A percentile compares a stretch with the other conserved stretches of the same genome.
phyloP scores from a whole-genome alignment of 352 stramenopile genomes.

The Phytophthora cryptogea region DNA sequence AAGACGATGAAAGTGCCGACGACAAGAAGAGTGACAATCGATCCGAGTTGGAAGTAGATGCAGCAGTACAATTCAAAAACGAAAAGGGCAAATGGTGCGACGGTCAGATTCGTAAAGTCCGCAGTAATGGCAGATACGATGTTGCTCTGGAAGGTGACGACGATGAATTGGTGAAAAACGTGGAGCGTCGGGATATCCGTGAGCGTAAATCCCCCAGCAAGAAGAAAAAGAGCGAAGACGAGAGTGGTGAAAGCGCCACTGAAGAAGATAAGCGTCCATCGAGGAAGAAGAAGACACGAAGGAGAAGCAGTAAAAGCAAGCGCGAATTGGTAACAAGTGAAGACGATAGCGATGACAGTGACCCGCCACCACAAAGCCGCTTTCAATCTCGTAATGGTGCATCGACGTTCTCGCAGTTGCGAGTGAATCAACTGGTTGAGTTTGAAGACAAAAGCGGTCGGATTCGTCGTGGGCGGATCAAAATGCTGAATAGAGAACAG shows the following conservation, averaged over 20 bases:
- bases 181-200: conserved; percentile 35
- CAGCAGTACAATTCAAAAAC: conserved; percentile 47
- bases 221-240: conserved; percentile 18
- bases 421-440: conserved; percentile 55
- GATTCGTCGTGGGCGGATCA: conserved; percentile 52
- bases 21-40: conserved; percentile 22
- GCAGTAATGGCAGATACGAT: conserved; percentile 56
- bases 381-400: conserved; percentile 8
- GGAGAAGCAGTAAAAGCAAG: conserved; percentile 40
- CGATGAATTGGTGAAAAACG: conserved; percentile 34
- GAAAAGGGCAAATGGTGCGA: conserved; percentile 39
- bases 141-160: conserved; percentile 49
- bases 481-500: conserved; percentile 45
- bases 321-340: conserved; percentile 42
- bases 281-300: conserved; percentile 35
- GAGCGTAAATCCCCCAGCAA: conserved; percentile 14
- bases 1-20: conserved; percentile 11
- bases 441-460: conserved; percentile 55
- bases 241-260: conserved; percentile 21
- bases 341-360: conserved; percentile 27
- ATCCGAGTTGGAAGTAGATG: conserved; percentile 19
- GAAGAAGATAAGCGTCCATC: conserved; percentile 27
- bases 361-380: conserved; percentile 4
- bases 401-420: conserved; percentile 32
- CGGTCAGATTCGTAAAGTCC: conserved; percentile 38